Percentiles rank a stretch among this genome's conserved stretches.
phyloP scores from a whole-genome alignment of 768 basidiomycete genomes.

The Leccinum fibrillosum region DNA sequence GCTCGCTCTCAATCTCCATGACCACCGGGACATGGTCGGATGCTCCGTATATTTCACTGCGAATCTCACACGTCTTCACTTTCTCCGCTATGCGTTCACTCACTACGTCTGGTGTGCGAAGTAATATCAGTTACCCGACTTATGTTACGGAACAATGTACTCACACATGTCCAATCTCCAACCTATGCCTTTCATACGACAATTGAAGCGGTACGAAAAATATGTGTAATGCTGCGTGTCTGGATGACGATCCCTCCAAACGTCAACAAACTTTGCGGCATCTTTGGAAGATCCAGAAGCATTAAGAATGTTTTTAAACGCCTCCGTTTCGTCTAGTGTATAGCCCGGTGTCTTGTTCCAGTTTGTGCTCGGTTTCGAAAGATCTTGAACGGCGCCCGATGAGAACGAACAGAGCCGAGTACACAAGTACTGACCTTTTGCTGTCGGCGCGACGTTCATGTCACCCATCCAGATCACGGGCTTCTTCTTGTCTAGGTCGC shows the following conservation, averaged over 20 bases:
- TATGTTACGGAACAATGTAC: conserved; percentile 19
- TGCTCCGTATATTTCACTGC: conserved; percentile 81
- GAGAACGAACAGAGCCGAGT: background rate
- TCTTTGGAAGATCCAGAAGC: conserved; percentile 38
- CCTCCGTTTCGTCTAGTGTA: conserved; percentile 76
- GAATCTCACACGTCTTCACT: conserved; percentile 81
- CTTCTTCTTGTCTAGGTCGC: conserved; percentile 70
- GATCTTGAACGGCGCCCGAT: conserved; percentile 41
- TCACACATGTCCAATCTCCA: conserved; percentile 88
- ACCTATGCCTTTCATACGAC: conserved; percentile 74
- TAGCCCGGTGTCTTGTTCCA: conserved; percentile 91
- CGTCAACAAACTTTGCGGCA: conserved; percentile 61
- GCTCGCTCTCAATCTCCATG: conserved; percentile 60
- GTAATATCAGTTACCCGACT: background rate
- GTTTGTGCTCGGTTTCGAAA: conserved; percentile 65
- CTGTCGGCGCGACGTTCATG: conserved; percentile 82
- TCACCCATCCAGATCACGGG: conserved; percentile 90
- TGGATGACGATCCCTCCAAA: conserved; percentile 76
- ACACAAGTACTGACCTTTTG: conserved; percentile 44
- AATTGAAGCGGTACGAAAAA: conserved; percentile 81
- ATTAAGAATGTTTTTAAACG: conserved; percentile 66
- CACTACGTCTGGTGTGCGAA: conserved; percentile 53
- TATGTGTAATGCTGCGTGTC: conserved; percentile 76
- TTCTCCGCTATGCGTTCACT: conserved; percentile 65
- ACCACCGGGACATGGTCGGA: conserved; percentile 84